phyloP scores from a whole-genome alignment of 495 filamentous ascomycete genomes.

The Neurospora sp. region DNA sequence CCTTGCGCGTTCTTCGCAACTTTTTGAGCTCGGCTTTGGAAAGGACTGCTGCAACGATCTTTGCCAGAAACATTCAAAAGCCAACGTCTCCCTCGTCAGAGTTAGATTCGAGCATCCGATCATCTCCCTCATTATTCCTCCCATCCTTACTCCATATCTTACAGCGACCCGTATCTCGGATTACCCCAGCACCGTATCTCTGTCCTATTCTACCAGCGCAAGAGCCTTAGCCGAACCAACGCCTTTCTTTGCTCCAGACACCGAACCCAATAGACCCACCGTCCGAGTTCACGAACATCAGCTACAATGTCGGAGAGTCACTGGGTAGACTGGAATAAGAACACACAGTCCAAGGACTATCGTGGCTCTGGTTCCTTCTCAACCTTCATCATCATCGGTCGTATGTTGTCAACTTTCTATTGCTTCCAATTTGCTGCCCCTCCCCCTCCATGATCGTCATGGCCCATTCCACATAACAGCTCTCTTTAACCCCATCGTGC shows the following conservation, averaged over 20 bases:
- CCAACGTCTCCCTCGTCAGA: not conserved
- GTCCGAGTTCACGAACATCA: not conserved
- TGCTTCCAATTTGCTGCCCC: not conserved
- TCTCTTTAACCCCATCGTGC: not conserved
- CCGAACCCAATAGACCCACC: not conserved
- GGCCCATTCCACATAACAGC: not conserved
- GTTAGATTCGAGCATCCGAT: not conserved
- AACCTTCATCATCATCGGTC: constrained; percentile 92
- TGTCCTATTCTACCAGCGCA: not conserved
- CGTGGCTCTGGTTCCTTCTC: constrained; percentile 55
- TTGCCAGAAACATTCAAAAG: not conserved
- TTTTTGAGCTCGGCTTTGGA: not conserved
- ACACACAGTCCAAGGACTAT: constrained; percentile 37
- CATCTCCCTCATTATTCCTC: not conserved
- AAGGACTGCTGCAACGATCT: not conserved
- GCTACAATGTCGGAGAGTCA: constrained; percentile 14
- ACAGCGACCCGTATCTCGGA: not conserved
- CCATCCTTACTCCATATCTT: not conserved
- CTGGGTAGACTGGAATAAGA: constrained; percentile 43
- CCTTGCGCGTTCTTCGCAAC: not conserved
- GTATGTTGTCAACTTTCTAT: constrained; percentile 40
- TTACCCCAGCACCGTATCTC: not conserved
- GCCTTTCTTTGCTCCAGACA: not conserved
- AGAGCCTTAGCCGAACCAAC: not conserved
- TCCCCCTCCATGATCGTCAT: not conserved